phyloP scores from a whole-genome alignment of 257 asterid genomes.

The Euphrasia confusa region DNA sequence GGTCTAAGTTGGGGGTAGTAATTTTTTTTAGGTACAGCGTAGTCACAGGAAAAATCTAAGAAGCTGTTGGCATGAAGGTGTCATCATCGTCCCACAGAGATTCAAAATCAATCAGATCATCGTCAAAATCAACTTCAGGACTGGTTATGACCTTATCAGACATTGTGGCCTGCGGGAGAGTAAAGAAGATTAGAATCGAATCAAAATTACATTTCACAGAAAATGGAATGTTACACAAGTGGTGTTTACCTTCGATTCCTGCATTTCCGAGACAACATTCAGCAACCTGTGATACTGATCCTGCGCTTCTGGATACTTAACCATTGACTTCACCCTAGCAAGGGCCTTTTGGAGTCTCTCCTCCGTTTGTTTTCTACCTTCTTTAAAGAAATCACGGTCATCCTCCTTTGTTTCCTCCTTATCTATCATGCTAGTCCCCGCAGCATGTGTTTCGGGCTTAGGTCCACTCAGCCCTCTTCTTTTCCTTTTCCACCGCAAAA shows the following conservation, averaged over 20 bases:
- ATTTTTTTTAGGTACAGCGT: conserved; percentile 9
- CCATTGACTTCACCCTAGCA: conserved; percentile 89
- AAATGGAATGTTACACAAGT: neutral
- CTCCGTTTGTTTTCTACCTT: conserved; percentile 87
- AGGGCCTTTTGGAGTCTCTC: conserved; percentile 78
- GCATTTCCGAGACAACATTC: conserved; percentile 82
- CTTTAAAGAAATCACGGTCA: conserved; percentile 76
- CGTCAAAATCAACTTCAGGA: conserved; percentile 49
- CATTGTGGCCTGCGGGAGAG: conserved; percentile 47
- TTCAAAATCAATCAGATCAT: conserved; percentile 65
- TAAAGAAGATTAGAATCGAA: neutral
- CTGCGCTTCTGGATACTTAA: conserved; percentile 89
- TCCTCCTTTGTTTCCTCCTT: conserved; percentile 50
- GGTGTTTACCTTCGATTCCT: conserved; percentile 60
- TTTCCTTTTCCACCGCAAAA: conserved; percentile 82
- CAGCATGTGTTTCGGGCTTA: conserved; percentile 53
- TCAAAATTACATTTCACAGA: conserved; percentile 10
- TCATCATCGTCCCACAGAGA: conserved; percentile 75
- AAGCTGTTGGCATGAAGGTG: conserved; percentile 39
- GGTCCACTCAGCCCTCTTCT: conserved; percentile 82
- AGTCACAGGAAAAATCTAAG: conserved; percentile 21
- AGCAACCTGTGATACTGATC: conserved; percentile 85
- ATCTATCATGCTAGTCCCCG: conserved; percentile 40
- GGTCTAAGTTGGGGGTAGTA: neutral
- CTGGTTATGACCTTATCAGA: conserved; percentile 42